These are phyloP conservation scores for Ambrosia hybrid DNA, from an alignment of 140 eudicot species.

Conservation along the genomic window DNA sequence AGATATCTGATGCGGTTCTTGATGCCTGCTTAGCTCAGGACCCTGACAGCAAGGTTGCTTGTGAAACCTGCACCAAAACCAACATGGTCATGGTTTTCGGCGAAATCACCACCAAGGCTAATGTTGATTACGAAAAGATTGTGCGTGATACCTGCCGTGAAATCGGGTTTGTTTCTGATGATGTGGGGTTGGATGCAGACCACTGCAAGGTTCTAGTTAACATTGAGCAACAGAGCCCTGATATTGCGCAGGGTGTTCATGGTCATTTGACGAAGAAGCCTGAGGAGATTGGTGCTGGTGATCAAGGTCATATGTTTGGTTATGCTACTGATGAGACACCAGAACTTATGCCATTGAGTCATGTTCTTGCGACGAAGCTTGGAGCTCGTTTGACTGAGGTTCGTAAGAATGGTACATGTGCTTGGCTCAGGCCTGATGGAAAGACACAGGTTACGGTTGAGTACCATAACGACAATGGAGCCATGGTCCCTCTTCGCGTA, in stretches of 20 bases:
- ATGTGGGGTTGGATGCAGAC: slow-evolving; percentile 68
- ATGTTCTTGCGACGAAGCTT: slow-evolving; percentile 75
- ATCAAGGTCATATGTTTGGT: slow-evolving; percentile 70
- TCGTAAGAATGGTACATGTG: slow-evolving; percentile 66
- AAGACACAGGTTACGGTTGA: slow-evolving; percentile 68
- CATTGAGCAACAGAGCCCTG: slow-evolving; percentile 70
- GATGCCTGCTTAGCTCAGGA: slow-evolving; percentile 69
- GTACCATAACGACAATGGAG: slow-evolving; percentile 63
- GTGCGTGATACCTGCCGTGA: slow-evolving; percentile 62
- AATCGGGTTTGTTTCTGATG: slow-evolving; percentile 63
- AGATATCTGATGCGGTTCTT: slow-evolving; percentile 63
- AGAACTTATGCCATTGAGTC: slow-evolving; percentile 71
- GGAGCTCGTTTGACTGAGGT: slow-evolving; percentile 70
- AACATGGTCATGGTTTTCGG: slow-evolving; percentile 68
- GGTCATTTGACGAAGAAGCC: slow-evolving; percentile 66
- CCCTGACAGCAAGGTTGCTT: slow-evolving; percentile 73
- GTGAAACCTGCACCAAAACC: slow-evolving; percentile 52
- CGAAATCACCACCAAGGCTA: slow-evolving; percentile 71
- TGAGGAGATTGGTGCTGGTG: slow-evolving; percentile 70
- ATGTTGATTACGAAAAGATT: slow-evolving; percentile 56
- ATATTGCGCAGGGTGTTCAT: slow-evolving; percentile 70
- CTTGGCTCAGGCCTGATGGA: slow-evolving; percentile 76
- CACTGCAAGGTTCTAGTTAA: slow-evolving; percentile 65
- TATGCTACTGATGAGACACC: slow-evolving; percentile 79
- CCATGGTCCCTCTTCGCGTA: slow-evolving; percentile 59